phyloP scores from a whole-genome alignment of 805 yeast genomes.

The Candida maris region DNA sequence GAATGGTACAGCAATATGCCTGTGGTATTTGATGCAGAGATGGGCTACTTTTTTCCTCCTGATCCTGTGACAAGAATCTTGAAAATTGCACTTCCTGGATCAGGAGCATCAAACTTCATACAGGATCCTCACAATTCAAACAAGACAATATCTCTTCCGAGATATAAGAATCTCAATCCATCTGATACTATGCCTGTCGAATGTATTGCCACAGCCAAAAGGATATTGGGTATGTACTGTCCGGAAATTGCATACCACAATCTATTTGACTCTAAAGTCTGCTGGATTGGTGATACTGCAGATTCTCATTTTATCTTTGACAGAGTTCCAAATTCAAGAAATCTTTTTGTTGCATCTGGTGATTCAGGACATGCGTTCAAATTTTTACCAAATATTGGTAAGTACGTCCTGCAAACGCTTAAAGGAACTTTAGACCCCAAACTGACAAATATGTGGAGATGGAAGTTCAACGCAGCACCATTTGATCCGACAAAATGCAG shows the following conservation, averaged over 20 bases:
- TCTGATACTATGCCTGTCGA: conserved; percentile 36
- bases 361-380: conserved; percentile 49
- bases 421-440: conserved; percentile 28
- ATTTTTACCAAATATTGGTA: conserved; percentile 44
- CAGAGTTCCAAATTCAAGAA: conserved; percentile 30
- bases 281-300: conserved; percentile 41
- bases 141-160: conserved; percentile 34
- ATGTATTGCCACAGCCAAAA: conserved; percentile 30
- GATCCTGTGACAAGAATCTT: conserved; percentile 35
- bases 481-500: conserved; percentile 17
- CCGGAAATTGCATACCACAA: conserved; percentile 40
- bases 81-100: conserved; percentile 39
- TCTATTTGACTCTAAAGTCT: conserved; percentile 33
- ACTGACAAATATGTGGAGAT: conserved; percentile 29
- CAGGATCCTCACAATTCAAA: conserved; percentile 16
- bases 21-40: conserved; percentile 40
- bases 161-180: conserved; percentile 32
- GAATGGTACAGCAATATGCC: conserved; percentile 37
- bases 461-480: conserved; percentile 25
- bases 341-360: conserved; percentile 42
- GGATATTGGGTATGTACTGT: conserved; percentile 31
- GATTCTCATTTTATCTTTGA: conserved; percentile 41
- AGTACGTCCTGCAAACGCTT: conserved; percentile 34
- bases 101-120: conserved; percentile 29
- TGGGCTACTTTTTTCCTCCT: conserved; percentile 50